Evolutionary conservation across 768 basidiomycete species (phyloP).

Genomic region (Leucosporidium yakuticum): DNA sequence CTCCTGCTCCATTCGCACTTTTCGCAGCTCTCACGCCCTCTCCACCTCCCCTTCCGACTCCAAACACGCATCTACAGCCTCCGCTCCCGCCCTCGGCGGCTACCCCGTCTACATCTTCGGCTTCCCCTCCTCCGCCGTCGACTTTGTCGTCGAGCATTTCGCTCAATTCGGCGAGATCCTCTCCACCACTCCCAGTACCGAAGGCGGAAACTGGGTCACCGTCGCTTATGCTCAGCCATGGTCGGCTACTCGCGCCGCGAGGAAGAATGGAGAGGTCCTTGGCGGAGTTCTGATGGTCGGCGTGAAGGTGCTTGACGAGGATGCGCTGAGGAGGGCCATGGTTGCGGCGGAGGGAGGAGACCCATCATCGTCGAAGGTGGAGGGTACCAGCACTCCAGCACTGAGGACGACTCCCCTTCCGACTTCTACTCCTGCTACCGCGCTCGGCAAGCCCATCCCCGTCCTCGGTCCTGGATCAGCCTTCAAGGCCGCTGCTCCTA

Average conservation of each 20-base stretch:
- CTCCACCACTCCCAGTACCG: constrained; percentile 60
- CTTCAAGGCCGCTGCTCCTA: constrained; percentile 28
- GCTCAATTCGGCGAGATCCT: constrained; percentile 54
- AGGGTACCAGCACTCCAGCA: not conserved
- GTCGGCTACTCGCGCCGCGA: constrained; percentile 69
- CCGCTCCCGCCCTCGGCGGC: not conserved
- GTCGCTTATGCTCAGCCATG: constrained; percentile 66
- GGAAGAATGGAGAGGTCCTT: constrained; percentile 75
- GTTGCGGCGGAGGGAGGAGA: constrained; percentile 3
- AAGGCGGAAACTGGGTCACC: constrained; percentile 72
- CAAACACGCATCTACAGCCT: constrained; percentile 1
- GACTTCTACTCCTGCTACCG: not conserved
- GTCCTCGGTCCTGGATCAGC: constrained; percentile 25
- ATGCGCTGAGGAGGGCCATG: constrained; percentile 21
- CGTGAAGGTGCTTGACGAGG: constrained; percentile 49
- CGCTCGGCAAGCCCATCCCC: constrained; percentile 22
- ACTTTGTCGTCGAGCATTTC: constrained; percentile 48
- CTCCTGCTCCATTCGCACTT: constrained; percentile 9
- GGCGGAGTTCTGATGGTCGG: constrained; percentile 68
- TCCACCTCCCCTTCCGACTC: constrained; percentile 3
- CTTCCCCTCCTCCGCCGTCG: constrained; percentile 76
- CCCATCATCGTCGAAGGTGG: not conserved
- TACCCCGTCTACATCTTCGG: constrained; percentile 67
- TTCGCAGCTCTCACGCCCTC: constrained; percentile 11
- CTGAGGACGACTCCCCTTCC: not conserved